phyloP scores from a whole-genome alignment of 1,139 yeast genomes.

The Debaryomycetaceae sp. region DNA sequence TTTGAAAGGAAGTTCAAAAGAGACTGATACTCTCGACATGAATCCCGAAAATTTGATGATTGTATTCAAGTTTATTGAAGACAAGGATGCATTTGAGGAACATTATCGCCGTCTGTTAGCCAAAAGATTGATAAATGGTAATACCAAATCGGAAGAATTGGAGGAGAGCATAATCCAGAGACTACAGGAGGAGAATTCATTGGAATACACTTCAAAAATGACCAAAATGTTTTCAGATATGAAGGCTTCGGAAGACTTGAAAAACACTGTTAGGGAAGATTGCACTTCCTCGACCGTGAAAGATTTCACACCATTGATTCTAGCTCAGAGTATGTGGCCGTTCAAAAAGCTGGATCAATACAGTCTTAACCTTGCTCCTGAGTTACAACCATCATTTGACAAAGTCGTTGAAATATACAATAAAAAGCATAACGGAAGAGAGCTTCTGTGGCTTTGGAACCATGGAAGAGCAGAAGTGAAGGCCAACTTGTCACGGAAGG shows the following conservation, averaged over 20 bases:
- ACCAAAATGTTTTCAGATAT: conserved; percentile 97
- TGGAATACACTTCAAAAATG: conserved; percentile 90
- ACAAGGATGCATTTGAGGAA: conserved; percentile 93
- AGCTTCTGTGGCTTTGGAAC: conserved; percentile 94
- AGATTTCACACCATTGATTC: conserved; percentile 71
- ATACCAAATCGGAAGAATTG: conserved; percentile 77
- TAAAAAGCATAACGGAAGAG: conserved; percentile 79
- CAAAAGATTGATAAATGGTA: conserved; percentile 80
- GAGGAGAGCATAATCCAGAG: conserved; percentile 86
- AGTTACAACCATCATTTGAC: conserved; percentile 60
- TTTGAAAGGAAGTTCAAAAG: conserved; percentile 71
- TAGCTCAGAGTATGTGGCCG: conserved; percentile 94
- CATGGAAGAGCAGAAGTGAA: conserved; percentile 89
- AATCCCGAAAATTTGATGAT: conserved; percentile 82
- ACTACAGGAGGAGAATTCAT: conserved; percentile 85
- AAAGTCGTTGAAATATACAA: conserved; percentile 68
- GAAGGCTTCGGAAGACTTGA: conserved; percentile 79
- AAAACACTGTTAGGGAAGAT: conserved; percentile 57
- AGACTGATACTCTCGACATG: conserved; percentile 67
- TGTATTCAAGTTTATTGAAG: conserved; percentile 83
- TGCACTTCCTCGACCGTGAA: conserved; percentile 39
- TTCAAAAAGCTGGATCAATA: conserved; percentile 47
- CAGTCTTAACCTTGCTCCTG: conserved; percentile 43
- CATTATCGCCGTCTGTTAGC: conserved; percentile 89
- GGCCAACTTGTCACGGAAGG: conserved; percentile 80